Conservation (phyloP, 305 asterid species). For the Solanum aculeatissimum region DNA sequence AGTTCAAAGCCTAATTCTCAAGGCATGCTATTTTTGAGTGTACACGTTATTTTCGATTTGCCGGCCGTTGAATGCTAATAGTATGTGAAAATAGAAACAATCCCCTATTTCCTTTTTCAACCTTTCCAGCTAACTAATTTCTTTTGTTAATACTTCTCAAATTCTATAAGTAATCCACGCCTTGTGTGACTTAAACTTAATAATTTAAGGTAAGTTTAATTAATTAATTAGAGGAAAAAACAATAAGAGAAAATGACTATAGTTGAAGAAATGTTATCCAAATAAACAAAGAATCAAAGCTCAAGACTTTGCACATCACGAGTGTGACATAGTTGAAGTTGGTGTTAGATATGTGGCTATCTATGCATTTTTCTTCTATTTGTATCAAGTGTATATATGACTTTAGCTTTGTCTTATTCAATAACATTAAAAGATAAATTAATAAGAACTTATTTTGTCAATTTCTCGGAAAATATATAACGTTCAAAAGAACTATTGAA, state of each 20-base stretch:
- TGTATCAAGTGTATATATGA: background rate
- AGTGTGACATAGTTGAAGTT: background rate
- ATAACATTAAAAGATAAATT: background rate
- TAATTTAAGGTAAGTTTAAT: too few relatives aligned
- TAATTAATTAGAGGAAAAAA: background rate
- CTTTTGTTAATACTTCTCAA: background rate
- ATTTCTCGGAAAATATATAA: background rate
- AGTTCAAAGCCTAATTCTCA: background rate
- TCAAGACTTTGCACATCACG: background rate
- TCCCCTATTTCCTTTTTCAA: conserved; percentile 13
- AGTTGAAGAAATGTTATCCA: background rate
- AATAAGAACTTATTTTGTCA: background rate
- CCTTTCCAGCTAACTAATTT: background rate
- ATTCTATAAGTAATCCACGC: background rate
- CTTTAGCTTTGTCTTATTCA: background rate
- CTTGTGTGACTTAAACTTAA: background rate
- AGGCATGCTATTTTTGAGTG: background rate
- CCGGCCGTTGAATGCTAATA: background rate
- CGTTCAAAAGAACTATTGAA: background rate
- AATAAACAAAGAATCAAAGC: background rate
- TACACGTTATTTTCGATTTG: background rate
- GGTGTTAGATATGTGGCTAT: background rate
- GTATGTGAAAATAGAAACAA: background rate
- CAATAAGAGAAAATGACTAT: background rate
- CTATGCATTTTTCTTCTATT: background rate